A percentile compares a stretch with the other conserved stretches of the same genome.
These are phyloP conservation scores for Fusarium annulatum DNA, from an alignment of 2,329 filamentous ascomycete genomes.

Conservation along the genomic window DNA sequence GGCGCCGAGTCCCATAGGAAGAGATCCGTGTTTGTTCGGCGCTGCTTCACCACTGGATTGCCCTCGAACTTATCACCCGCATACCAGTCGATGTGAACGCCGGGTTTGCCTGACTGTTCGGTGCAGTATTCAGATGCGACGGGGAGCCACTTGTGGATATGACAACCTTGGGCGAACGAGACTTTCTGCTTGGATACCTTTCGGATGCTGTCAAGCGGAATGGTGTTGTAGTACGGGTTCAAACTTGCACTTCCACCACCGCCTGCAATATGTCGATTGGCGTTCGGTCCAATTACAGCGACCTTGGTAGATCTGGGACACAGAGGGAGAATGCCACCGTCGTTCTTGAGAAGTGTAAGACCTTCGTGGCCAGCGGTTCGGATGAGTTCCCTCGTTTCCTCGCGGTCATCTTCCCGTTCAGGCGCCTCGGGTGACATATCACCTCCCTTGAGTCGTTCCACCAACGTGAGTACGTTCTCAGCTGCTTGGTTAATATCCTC, in stretches of 20 bases:
- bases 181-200: constrained; percentile 65
- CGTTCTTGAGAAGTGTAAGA: constrained; percentile 73
- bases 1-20: constrained; percentile 79
- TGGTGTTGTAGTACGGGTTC: constrained; percentile 75
- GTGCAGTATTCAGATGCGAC: constrained; percentile 44
- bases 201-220: constrained; percentile 70
- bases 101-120: constrained; percentile 62
- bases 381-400: constrained; percentile 70
- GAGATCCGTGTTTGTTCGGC: constrained; percentile 72
- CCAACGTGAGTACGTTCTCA: constrained; percentile 68
- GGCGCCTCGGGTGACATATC: constrained; percentile 67
- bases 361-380: constrained; percentile 71
- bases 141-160: constrained; percentile 46
- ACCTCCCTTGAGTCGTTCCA: constrained; percentile 70
- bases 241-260: constrained; percentile 75
- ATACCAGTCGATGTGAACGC: constrained; percentile 73
- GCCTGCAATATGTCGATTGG: constrained; percentile 73
- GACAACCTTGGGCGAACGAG: constrained; percentile 59
- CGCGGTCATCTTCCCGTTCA: constrained; percentile 66
- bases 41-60: constrained; percentile 65
- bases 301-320: constrained; percentile 65
- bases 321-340: constrained; percentile 68
- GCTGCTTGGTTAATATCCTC: constrained; percentile 67
- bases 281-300: constrained; percentile 75
- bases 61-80: constrained; percentile 72